Evolutionary conservation across 768 basidiomycete species (phyloP).

Genomic region (Solioccasus polychromus): DNA sequence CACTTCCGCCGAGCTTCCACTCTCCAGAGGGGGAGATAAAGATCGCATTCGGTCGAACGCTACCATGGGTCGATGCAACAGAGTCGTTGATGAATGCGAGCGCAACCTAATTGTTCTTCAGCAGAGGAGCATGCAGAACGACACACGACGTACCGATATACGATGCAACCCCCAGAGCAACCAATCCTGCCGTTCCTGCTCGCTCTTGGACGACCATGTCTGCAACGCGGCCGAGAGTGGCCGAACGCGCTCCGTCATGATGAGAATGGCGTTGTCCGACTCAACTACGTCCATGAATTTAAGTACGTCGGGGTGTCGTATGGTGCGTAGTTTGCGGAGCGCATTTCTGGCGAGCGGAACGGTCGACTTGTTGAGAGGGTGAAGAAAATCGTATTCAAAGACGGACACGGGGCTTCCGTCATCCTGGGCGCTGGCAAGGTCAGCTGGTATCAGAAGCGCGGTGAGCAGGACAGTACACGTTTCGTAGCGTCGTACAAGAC

Average conservation of each 20-base stretch:
- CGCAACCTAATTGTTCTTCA: constrained; percentile 57
- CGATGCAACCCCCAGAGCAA: constrained; percentile 91
- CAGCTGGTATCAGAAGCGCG: constrained; percentile 7
- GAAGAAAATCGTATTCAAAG: constrained; percentile 85
- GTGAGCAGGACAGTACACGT: constrained; percentile 51
- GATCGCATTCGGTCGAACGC: constrained; percentile 67
- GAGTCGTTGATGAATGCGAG: constrained; percentile 87
- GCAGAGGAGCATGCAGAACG: neutral
- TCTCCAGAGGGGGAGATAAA: constrained; percentile 93
- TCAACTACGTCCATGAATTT: constrained; percentile 94
- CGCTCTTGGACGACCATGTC: constrained; percentile 57
- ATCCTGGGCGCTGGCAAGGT: constrained; percentile 54
- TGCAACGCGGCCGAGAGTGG: constrained; percentile 65
- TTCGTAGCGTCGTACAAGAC: constrained; percentile 85
- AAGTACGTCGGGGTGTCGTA: constrained; percentile 93
- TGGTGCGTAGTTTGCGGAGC: constrained; percentile 83
- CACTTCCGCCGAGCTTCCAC: constrained; percentile 94
- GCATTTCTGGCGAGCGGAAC: constrained; percentile 85
- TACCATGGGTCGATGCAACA: constrained; percentile 80
- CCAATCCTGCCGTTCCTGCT: constrained; percentile 81
- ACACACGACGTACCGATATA: constrained; percentile 58
- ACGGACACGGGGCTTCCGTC: constrained; percentile 83
- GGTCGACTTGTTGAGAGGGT: constrained; percentile 53
- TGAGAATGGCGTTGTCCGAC: constrained; percentile 80
- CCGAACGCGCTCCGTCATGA: constrained; percentile 92